Conservation (phyloP, 1,284 basidiomycete species). For the Violaceomyces palustris region DNA sequence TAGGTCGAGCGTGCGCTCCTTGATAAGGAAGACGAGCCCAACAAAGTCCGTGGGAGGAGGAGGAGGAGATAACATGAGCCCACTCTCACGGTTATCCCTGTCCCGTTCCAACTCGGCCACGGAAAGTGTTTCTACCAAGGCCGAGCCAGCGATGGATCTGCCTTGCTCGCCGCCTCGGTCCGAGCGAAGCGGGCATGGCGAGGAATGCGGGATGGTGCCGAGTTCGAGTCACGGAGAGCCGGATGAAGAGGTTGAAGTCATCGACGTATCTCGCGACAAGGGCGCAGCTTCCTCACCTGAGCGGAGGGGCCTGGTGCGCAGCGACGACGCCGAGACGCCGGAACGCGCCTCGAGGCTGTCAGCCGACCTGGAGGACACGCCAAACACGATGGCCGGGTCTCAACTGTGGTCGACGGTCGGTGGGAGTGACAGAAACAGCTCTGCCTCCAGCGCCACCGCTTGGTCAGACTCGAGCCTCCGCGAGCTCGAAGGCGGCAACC, state of each 20-base stretch:
- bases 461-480: slow-evolving; percentile 11
- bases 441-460: slow-evolving; percentile 13
- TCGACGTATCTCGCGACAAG: background rate
- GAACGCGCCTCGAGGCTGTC: too few relatives aligned
- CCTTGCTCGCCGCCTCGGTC: too few relatives aligned
- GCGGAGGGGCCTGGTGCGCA: background rate
- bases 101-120: background rate
- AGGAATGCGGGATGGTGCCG: background rate
- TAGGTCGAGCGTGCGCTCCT: background rate
- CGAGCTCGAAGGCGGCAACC: background rate
- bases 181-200: too few relatives aligned
- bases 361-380: slow-evolving; percentile 13
- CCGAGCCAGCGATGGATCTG: too few relatives aligned
- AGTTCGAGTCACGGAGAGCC: background rate
- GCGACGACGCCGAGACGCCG: background rate
- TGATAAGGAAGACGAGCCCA: background rate
- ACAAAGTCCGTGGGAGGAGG: background rate
- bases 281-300: background rate
- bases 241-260: background rate
- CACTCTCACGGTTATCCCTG: background rate
- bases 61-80: background rate
- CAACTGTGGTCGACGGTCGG: slow-evolving; percentile 25
- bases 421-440: slow-evolving; percentile 13
- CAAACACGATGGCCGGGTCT: slow-evolving; percentile 19
- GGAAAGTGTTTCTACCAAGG: too few relatives aligned